These are phyloP conservation scores for Globisporangium splendens DNA, from an alignment of 352 stramenopile species.

Conservation along the genomic window DNA sequence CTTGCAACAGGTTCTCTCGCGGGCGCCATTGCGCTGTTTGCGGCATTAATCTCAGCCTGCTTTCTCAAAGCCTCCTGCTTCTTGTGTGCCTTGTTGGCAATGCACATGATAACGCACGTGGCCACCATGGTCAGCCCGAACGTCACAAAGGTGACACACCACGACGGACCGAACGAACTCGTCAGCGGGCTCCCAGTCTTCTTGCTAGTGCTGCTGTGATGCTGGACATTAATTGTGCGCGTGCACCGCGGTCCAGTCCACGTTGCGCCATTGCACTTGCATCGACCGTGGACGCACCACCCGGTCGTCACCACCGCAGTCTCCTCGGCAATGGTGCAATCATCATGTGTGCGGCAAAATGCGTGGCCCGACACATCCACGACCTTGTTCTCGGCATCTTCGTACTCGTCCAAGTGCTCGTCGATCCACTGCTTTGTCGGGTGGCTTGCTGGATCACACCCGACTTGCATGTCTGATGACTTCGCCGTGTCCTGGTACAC, in stretches of 20 bases:
- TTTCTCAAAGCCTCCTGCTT: too few species aligned
- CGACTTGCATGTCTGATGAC: constrained; percentile 16
- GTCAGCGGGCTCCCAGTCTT: too few species aligned
- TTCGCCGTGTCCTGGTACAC: constrained; percentile 67
- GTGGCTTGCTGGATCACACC: constrained; percentile 32
- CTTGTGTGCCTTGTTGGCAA: too few species aligned
- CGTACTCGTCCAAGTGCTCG: constrained; percentile 20
- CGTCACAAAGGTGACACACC: too few species aligned
- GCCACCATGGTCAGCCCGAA: too few species aligned
- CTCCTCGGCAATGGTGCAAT: constrained; percentile 29
- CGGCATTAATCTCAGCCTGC: too few species aligned
- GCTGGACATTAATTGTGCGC: not conserved
- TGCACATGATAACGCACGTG: too few species aligned
- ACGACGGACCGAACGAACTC: too few species aligned
- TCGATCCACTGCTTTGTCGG: constrained; percentile 34
- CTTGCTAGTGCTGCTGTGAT: too few species aligned
- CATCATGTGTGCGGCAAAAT: constrained; percentile 22
- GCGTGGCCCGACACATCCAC: constrained; percentile 20
- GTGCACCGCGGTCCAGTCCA: constrained; percentile 38
- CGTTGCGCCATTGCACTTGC: constrained; percentile 20
- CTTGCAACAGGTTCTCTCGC: too few species aligned
- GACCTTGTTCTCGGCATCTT: constrained; percentile 14
- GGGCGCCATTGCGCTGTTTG: too few species aligned
- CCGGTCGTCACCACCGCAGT: constrained; percentile 23
- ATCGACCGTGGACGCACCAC: constrained; percentile 25